Evolutionary conservation across 139 green algal species (phyloP).

Genomic region (Picochlorum sp.): DNA sequence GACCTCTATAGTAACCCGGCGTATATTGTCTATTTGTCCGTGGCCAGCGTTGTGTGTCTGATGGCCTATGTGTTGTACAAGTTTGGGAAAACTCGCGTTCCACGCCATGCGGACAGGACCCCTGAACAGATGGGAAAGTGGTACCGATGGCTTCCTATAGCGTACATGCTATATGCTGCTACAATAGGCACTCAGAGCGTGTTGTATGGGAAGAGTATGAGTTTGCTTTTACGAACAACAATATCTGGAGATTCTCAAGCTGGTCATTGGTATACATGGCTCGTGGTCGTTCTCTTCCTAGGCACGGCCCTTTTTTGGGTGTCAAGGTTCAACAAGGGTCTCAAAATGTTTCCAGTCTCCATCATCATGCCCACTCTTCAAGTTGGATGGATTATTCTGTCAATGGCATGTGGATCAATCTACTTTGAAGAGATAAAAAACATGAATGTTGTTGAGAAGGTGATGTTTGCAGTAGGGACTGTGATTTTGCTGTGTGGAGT

Average conservation of each 20-base stretch:
- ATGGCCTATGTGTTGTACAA: slow-evolving; percentile 3
- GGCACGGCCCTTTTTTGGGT: slow-evolving; percentile 70
- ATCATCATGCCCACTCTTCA: slow-evolving; percentile 83
- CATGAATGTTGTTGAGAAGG: background rate
- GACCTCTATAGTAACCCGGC: slow-evolving; percentile 47
- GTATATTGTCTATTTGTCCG: slow-evolving; percentile 59
- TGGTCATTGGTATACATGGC: slow-evolving; percentile 69
- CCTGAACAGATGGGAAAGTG: slow-evolving; percentile 20
- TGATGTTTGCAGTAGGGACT: slow-evolving; percentile 69
- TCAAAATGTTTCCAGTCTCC: slow-evolving; percentile 71
- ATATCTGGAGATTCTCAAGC: slow-evolving; percentile 62
- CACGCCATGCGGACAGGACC: too few relatives aligned
- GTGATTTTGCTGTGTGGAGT: slow-evolving; percentile 25
- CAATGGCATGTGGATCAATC: slow-evolving; percentile 63
- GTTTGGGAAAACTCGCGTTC: background rate
- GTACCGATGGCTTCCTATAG: slow-evolving; percentile 54
- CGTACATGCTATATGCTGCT: slow-evolving; percentile 64
- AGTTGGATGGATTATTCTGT: slow-evolving; percentile 79
- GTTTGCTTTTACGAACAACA: slow-evolving; percentile 64
- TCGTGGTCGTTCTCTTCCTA: slow-evolving; percentile 61
- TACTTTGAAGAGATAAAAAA: slow-evolving; percentile 45
- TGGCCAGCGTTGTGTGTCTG: background rate
- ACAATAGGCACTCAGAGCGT: slow-evolving; percentile 77
- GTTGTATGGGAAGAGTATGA: slow-evolving; percentile 78
- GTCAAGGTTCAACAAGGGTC: slow-evolving; percentile 64